Evolutionary conservation across 2,329 filamentous ascomycete genomes (phyloP).

Genomic region (Amauroascus verrucosus): DNA sequence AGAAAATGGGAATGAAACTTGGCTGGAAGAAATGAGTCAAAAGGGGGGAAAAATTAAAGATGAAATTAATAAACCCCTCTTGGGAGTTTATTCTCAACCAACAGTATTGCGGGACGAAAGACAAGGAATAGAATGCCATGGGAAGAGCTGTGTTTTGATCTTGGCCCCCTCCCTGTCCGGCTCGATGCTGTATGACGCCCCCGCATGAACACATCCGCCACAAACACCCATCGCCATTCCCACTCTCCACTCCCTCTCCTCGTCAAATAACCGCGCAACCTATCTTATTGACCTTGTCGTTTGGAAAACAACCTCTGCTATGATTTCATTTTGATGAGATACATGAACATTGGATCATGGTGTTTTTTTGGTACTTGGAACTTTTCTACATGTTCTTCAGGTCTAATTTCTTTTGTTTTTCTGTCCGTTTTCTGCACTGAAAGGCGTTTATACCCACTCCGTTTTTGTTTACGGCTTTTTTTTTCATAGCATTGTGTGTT

Average conservation of each 20-base stretch:
- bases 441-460: conserved; percentile 17
- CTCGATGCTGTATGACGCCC: not conserved
- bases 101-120: too few relatives aligned
- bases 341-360: conserved; percentile 11
- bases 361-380: not conserved
- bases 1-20: conserved; percentile 44
- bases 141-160: not conserved
- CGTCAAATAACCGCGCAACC: too few relatives aligned
- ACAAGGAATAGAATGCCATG: not conserved
- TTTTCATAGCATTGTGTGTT: conserved; percentile 1
- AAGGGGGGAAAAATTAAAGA: not conserved
- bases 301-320: conserved; percentile 1
- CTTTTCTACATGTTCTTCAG: not conserved
- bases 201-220: not conserved
- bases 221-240: too few relatives aligned
- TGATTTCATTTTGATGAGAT: conserved; percentile 10
- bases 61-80: too few relatives aligned
- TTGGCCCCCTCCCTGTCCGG: not conserved
- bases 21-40: conserved; percentile 35
- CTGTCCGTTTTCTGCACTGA: conserved; percentile 10
- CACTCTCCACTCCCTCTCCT: not conserved
- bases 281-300: not conserved
- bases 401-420: not conserved
- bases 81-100: too few relatives aligned
- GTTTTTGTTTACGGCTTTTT: not conserved